Percentiles rank a stretch among this genome's conserved stretches.
Conservation (phyloP, 495 filamentous ascomycete species). For the Penicillium crystallinum region DNA sequence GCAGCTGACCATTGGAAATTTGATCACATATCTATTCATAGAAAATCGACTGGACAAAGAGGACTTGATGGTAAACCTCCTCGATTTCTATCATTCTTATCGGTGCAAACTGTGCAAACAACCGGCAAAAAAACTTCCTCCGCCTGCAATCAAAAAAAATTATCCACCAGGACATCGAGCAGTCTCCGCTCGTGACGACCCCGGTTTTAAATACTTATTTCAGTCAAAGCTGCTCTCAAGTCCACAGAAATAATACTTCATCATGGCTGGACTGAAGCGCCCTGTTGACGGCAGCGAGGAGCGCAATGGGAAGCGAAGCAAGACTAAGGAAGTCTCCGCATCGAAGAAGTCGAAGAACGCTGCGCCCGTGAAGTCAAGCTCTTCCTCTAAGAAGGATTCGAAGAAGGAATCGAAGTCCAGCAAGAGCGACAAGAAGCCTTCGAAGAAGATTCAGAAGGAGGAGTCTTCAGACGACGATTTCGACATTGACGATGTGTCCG, state of each 20-base stretch:
- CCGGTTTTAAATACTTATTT: slow-evolving; percentile 9
- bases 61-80: too few relatives aligned
- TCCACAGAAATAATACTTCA: slow-evolving; percentile 3
- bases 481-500: slow-evolving; percentile 40
- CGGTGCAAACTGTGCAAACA: slow-evolving; percentile 34
- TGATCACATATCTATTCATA: background rate
- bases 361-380: slow-evolving; percentile 26
- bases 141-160: slow-evolving; percentile 30
- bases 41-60: too few relatives aligned
- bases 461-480: slow-evolving; percentile 37
- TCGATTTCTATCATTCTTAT: slow-evolving; percentile 21
- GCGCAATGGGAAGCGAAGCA: slow-evolving; percentile 46
- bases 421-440: slow-evolving; percentile 31
- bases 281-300: slow-evolving; percentile 38
- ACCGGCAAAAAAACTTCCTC: slow-evolving; percentile 32
- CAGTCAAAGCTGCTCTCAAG: background rate
- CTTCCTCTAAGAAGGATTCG: slow-evolving; percentile 19
- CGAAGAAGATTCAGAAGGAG: slow-evolving; percentile 31
- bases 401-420: slow-evolving; percentile 25
- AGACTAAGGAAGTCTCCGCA: slow-evolving; percentile 35
- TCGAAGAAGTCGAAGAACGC: slow-evolving; percentile 33
- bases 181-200: slow-evolving; percentile 17
- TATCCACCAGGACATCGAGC: slow-evolving; percentile 25
- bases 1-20: background rate
- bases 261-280: slow-evolving; percentile 44